Conservation (phyloP, 148 eudicot species). For the Suaeda aralocaspica region DNA sequence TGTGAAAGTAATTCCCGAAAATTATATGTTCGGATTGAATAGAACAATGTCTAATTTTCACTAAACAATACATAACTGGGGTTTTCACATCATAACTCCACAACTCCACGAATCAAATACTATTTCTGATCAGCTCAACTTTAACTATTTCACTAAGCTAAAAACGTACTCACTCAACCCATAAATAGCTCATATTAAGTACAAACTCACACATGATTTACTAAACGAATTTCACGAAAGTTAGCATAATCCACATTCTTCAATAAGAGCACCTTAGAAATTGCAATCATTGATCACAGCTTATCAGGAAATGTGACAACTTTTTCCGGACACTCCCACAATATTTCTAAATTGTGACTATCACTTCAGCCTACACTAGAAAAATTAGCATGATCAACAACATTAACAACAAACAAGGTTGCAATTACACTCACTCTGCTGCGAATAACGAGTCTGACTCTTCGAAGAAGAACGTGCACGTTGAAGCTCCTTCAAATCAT, state of each 20-base stretch:
- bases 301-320: too few species aligned
- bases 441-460: slow-evolving; percentile 57
- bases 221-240: neutral
- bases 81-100: neutral
- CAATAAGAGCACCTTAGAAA: neutral
- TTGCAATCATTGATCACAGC: neutral
- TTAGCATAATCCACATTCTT: too few species aligned
- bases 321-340: too few species aligned
- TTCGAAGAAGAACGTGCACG: slow-evolving; percentile 53
- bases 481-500: slow-evolving; percentile 90
- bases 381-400: neutral
- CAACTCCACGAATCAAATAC: neutral
- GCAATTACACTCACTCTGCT: slow-evolving; percentile 45
- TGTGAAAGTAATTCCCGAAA: neutral
- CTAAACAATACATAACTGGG: neutral
- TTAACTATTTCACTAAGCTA: neutral
- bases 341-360: too few species aligned
- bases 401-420: neutral
- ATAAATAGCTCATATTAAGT: neutral
- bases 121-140: neutral
- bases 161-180: neutral
- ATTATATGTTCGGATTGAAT: too few species aligned
- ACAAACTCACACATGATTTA: neutral
- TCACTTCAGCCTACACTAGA: neutral
- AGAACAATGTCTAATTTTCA: neutral